Conservation (phyloP, 1,284 basidiomycete genomes). For the Quambalaria eucalypti region DNA sequence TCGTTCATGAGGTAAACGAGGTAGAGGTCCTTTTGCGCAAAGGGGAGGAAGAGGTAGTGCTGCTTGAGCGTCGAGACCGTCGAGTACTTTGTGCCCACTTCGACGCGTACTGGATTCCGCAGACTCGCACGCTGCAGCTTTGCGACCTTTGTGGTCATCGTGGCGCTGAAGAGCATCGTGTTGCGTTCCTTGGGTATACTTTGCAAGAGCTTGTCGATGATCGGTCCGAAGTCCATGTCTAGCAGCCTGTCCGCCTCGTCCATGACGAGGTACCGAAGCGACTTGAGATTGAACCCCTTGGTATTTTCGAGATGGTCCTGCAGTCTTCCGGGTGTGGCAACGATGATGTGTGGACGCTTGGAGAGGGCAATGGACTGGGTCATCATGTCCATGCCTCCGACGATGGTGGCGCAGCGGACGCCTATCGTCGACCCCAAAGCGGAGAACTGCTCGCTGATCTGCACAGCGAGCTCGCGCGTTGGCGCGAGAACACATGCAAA, state of each 20-base stretch:
- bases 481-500: constrained; percentile 92
- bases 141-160: constrained; percentile 99
- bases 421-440: constrained; percentile 67
- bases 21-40: constrained; percentile 84
- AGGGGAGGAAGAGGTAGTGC: constrained; percentile 89
- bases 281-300: constrained; percentile 86
- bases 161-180: constrained; percentile 95
- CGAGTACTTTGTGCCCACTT: constrained; percentile 88
- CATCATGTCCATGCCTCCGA: constrained; percentile 92
- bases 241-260: constrained; percentile 95
- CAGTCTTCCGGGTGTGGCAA: constrained; percentile 93
- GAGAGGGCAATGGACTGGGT: constrained; percentile 85
- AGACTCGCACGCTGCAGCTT: constrained; percentile 94
- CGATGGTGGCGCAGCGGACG: constrained; percentile 79
- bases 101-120: constrained; percentile 84
- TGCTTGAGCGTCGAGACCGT: constrained; percentile 92
- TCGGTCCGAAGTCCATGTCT: constrained; percentile 94
- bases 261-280: constrained; percentile 81
- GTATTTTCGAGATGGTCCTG: constrained; percentile 96
- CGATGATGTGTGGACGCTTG: constrained; percentile 71
- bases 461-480: constrained; percentile 75
- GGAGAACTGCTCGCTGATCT: constrained; percentile 93
- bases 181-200: constrained; percentile 86
- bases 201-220: constrained; percentile 94
- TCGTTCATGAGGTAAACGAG: constrained; percentile 83